Evolutionary conservation across 169 alveolate genomes (phyloP), one percentile per base, ranked within the genome.

Genomic region (Plasmodium gallinaceum): DNA sequence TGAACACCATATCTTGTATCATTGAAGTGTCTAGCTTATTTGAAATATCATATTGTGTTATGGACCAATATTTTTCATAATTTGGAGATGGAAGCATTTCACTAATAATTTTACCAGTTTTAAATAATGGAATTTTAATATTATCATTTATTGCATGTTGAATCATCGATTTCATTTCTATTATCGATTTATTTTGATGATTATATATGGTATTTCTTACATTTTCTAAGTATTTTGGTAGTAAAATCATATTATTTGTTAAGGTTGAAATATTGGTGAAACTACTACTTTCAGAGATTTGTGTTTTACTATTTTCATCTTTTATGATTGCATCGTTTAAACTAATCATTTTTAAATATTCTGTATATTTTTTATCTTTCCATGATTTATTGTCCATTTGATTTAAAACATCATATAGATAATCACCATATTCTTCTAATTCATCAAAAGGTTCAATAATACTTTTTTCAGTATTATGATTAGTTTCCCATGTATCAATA

Each of bases 51-150:
- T 39, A 46, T 70, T 71, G 60, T 12, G 58, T 58, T 3, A 8
- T 64, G 42, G 87, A 46, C 66, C 74, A 70, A 43, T 86, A 86
- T 66, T 86, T 86, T 71, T 70, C 92, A 71, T 86, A 86, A 58
- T 86, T 51, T 12, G 92, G 92, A 51, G 92, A 86, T 20, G 92
- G 92, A 37, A 86, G 46, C 92, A 86, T 86, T 70, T 57, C 92
- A 26, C 87, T 86, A 24, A 58, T 51, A 24, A 86, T 71, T 86
- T 86, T 86, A n/a, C 92, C 92, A 7, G 92, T 86, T 60, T 86
- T 86, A 72, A 86, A 86, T 42, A 86, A 62, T 20, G 92, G 86
- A 65, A 76, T 52, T 60, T 86, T 71, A 32, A 60, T 26, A 73
- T 86, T 24, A 71, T 86, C 87, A 70, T 75, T 69, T 60, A 71